Evolutionary conservation across 176 grass and related monocot species (phyloP), one percentile per base, ranked within the genome.

Genomic region (Bromus sterilis): DNA sequence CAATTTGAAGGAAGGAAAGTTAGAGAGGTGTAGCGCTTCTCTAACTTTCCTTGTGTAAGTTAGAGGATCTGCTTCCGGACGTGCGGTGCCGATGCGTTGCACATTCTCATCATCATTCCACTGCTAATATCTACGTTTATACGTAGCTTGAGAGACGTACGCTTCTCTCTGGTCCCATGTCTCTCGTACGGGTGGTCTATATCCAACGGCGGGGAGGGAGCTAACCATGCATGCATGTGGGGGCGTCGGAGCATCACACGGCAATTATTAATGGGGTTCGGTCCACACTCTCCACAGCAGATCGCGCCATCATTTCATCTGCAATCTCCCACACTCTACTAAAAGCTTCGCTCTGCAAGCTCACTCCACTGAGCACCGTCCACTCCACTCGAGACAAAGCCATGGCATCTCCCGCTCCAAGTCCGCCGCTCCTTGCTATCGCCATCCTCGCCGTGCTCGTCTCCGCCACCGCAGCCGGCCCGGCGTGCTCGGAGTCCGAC

Each of bases 401-500:
- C 26, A 85, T 84, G 76, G 66, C 79, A 59, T 77, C 76, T 60
- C 28, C 86, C 56, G 62, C 41, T 55, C 73, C 64, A 30, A 49
- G 56, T 10, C 76, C 58, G 1, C 44, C 58, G 39, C 77, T 91
- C 20, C 67, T 86, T 2, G 29, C 75, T 20, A 68, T 82, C 42
- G 33, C 39, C 20, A n/a, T 42, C 41, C 5, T 66, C 25, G 25
- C 36, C 46, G 18, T 70, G 48, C 3, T 84, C 39, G 60, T 69
- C 48, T 79, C 71, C 61, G 23, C 67, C 29, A 49, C 75, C 0
- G 39, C 33, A 0, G 41, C 64, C 23, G 29, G 77, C 5, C 42
- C 46, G 9, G 9, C 31, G 11, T 93, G 87, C 84, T 71, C 81
- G 16, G 57, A 51, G 7, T 8, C 46, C 2, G 91, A 97, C 37